phyloP scores from a whole-genome alignment of 805 yeast species.

The Wickerhamiella australiensis region DNA sequence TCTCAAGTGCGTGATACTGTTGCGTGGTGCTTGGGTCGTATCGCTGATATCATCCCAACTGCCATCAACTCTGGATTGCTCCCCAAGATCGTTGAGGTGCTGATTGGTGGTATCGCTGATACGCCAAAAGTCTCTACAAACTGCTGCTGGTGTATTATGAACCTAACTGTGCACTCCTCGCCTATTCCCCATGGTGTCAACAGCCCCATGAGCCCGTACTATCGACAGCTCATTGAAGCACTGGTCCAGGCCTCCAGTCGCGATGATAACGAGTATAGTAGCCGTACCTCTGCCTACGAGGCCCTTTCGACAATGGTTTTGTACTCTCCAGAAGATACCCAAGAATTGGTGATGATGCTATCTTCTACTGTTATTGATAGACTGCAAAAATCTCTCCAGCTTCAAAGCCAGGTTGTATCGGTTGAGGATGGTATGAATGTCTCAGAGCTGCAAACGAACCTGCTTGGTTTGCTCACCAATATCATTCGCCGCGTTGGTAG shows the following conservation, averaged over 20 bases:
- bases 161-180: slow-evolving; percentile 70
- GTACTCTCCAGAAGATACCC: slow-evolving; percentile 57
- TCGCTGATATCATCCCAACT: slow-evolving; percentile 73
- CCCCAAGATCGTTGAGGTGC: slow-evolving; percentile 60
- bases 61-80: slow-evolving; percentile 63
- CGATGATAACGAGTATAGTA: slow-evolving; percentile 69
- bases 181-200: slow-evolving; percentile 33
- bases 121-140: slow-evolving; percentile 92
- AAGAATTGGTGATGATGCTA: slow-evolving; percentile 54
- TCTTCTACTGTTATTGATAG: slow-evolving; percentile 65
- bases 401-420: slow-evolving; percentile 46
- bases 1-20: slow-evolving; percentile 92
- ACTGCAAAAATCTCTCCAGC: slow-evolving; percentile 51
- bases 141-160: slow-evolving; percentile 95
- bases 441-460: slow-evolving; percentile 78
- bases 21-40: slow-evolving; percentile 96
- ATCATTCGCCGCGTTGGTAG: slow-evolving; percentile 69
- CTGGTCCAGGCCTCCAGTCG: slow-evolving; percentile 58
- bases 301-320: slow-evolving; percentile 75
- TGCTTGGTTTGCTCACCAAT: slow-evolving; percentile 63
- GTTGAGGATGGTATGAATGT: slow-evolving; percentile 65
- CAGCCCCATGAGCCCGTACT: slow-evolving; percentile 63
- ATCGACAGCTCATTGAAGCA: slow-evolving; percentile 54
- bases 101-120: slow-evolving; percentile 71
- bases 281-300: slow-evolving; percentile 94